Evolutionary conservation across 192 early-diverging fungal genomes (phyloP).

Genomic region (Radiomyces spectabilis): DNA sequence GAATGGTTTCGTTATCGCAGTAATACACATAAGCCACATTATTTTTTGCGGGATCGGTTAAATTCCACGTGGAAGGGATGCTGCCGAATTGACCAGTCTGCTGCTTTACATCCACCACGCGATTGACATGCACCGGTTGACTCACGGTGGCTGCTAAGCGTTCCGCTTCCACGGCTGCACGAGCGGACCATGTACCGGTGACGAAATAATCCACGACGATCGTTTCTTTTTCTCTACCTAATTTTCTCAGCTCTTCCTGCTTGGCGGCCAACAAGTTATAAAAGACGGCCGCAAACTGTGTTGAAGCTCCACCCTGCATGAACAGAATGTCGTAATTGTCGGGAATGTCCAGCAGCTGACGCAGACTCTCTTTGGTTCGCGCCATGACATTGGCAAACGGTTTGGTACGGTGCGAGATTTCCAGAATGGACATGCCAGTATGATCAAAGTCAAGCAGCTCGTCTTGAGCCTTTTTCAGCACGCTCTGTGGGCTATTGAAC

Average conservation of each 20-base stretch:
- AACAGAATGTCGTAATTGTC: conserved; percentile 87
- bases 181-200: conserved; percentile 87
- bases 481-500: conserved; percentile 49
- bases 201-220: conserved; percentile 83
- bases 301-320: conserved; percentile 92
- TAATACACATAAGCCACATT: conserved; percentile 89
- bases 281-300: conserved; percentile 85
- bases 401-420: conserved; percentile 89
- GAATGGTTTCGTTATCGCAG: conserved; percentile 97
- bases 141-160: conserved; percentile 55
- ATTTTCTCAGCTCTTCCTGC: conserved; percentile 14
- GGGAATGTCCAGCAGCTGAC: conserved; percentile 70
- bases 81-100: conserved; percentile 38
- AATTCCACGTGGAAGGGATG: conserved; percentile 63
- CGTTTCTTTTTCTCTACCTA: conserved; percentile 15
- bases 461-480: conserved; percentile 75
- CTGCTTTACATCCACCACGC: conserved; percentile 68
- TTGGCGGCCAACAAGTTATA: conserved; percentile 81
- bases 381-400: conserved; percentile 71
- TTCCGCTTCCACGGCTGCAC: conserved; percentile 78
- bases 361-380: conserved; percentile 67
- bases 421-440: conserved; percentile 88
- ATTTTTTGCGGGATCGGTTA: conserved; percentile 37
- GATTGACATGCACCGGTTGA: conserved; percentile 48
- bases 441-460: conserved; percentile 79